Evolutionary conservation across 768 basidiomycete species (phyloP), one percentile per base, ranked within the genome.

Genomic region (Trametes gibbosa): DNA sequence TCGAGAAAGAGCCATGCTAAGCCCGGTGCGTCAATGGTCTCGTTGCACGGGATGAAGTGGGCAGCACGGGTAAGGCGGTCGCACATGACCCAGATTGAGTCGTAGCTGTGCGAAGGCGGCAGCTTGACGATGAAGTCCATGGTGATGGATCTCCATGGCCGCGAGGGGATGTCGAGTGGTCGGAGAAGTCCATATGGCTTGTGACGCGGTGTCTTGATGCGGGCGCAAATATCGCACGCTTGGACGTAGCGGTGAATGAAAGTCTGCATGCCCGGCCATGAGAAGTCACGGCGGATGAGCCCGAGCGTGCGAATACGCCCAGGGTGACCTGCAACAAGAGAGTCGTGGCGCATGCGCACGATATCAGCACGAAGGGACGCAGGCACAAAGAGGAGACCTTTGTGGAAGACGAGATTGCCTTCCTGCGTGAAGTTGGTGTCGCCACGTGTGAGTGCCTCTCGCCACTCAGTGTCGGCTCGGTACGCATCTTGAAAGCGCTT

Each of bases 291-390:
- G 0, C 42, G 43, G 4, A 81, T 59, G 1, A 73, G 57, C 4
- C 70, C 63, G 13, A 67, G 52, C 0, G 79, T 81, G 16, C 66
- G 66, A 1, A 58, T 62, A 16, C 62, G 68, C 2, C 81, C 79
- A 8, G 72, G 76, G 52, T 82, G 81, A 10, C 81, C 79, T 24
- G 71, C 69, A 25, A 72, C 45, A 2, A 69, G 62, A 24, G 63
- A 53, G 54, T 82, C 76, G 61, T 81, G 80, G 19, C 64, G 64
- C 4, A 54, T 56, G 12, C 69, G 60, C 7, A 79, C 53, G 50
- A 75, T 66, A 6, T 72, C 65, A 41, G 54, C 19, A 8, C 65
- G 69, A 6, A 76, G 64, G 46, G 73, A 25, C 27, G 55, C 24
- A 9, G 77, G 77, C 17, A 79, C 69, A 48, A 65, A 74, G 12